Evolutionary conservation across 192 early-diverging fungal genomes (phyloP), one percentile per base, ranked within the genome.

Genomic region (Coemansia sp.): DNA sequence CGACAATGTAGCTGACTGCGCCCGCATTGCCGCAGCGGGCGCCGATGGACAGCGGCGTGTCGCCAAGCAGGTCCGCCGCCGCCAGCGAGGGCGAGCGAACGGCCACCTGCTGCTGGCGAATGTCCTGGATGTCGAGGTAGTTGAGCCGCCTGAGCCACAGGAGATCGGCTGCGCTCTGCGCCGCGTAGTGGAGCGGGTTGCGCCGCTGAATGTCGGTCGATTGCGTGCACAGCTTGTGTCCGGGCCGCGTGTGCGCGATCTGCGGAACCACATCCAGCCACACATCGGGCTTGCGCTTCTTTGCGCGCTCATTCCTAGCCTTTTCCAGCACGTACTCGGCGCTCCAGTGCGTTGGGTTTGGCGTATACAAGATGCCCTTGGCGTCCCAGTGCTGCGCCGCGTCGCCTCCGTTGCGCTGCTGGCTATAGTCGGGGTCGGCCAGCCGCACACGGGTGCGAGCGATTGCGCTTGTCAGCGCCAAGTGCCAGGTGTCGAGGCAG

Each of bases 141-240:
- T 73, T 62, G 36, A 82, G 42, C 22, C 70, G 63, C 42, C 57
- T 72, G n/a, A 82, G 74, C 79, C 67, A 76, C 41, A 57, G 40
- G 10, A 82, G 47, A 45, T 82, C 70, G 40, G 63, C 56, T 0
- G 67, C 22, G 37, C 40, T 69, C 24, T 59, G 63, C 10, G 79
- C 79, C 14, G 74, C 79, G 36, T 82, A 73, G 51, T 82, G 79
- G 54, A 82, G 70, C 51, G 65, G 64, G 25, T 66, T 82, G 64
- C 79, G 79, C 20, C 74, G 67, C 9, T 65, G 39, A 19, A 82
- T 64, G 20, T 82, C 79, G 2, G 53, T 65, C 37, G 67, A 27
- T 40, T 53, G 62, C 20, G 39, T 49, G 61, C 69, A 42, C 12
- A 70, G 53, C 59, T 63, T 64, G 29, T 63, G 67, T 3, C 58